Evolutionary conservation across 163 green algal genomes (phyloP), one percentile per base, ranked within the genome.

Genomic region (Chlorella variabilis): DNA sequence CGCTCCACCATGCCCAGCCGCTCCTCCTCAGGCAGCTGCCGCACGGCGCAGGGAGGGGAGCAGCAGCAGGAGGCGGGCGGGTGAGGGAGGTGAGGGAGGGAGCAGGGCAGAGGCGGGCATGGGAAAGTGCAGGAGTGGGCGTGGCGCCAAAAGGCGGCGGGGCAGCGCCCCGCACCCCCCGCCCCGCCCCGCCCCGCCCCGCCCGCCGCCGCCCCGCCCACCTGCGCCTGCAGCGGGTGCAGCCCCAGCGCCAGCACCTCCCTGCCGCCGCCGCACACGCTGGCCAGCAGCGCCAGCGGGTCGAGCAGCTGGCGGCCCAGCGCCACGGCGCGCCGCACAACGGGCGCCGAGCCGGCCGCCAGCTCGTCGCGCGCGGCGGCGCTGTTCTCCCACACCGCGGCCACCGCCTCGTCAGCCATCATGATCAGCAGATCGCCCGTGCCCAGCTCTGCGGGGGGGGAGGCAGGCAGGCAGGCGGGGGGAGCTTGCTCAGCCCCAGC

Each of bases 241-340:
- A 96, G 81, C 21, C 70, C 48, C 31, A 97, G 76, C 2, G 89
- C 90, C 38, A 96, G 87, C 62, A 97, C 81, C 84, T 98, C 81
- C 82, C 80, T 84, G 45, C 73, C 56, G 29, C 38, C 29, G 38
- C 89, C 89, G 76, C 87, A 94, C 66, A 98, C 85, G 45, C 84
- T 82, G 11, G 92, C 90, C 71, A 98, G 81, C 62, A 98, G 83
- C 3, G 92, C 84, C 36, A 98, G 87, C 29, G 94, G 95, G 86
- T 98, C 94, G 34, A 97, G 90, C 67, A 92, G 78, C 39, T 90
- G 79, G 6, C 96, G 86, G 33, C 90, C 96, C 42, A 99, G 83
- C 4, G 89, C 96, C 31, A 98, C 90, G 21, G 94, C 94, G 29
- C 90, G 90, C 13, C 94, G 86, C 41, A 96, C 88, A 1, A 92